A percentile compares a stretch with the other conserved stretches of the same genome.
Conservation (phyloP, 805 yeast genomes). For the Alloascoidea hylecoeti region DNA sequence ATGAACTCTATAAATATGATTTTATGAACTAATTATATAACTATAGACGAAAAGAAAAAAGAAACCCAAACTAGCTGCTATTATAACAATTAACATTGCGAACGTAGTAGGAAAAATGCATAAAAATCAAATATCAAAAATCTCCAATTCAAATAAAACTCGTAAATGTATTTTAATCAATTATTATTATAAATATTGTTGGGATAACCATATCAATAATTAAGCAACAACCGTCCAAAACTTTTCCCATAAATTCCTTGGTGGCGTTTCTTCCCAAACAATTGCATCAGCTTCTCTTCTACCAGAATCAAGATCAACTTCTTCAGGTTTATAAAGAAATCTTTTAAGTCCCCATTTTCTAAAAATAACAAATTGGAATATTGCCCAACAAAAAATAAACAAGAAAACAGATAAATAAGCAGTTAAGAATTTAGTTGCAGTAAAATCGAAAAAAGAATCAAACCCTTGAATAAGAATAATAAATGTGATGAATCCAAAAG, state of each 20-base stretch:
- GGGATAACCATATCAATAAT: neutral
- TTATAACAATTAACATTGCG: no score
- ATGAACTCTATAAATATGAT: no score
- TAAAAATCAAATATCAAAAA: no score
- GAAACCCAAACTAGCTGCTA: no score
- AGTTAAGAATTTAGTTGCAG: conserved; percentile 46
- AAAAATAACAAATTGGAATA: conserved; percentile 16
- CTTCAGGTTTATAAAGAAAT: conserved; percentile 11
- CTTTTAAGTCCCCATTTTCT: no score
- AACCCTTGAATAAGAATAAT: conserved; percentile 66
- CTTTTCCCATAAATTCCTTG: conserved; percentile 38
- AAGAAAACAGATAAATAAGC: conserved; percentile 58
- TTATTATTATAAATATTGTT: no score
- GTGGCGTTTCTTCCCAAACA: conserved; percentile 42
- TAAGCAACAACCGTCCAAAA: conserved; percentile 24
- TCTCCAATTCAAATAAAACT: no score
- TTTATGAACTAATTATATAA: no score
- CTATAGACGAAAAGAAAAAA: no score
- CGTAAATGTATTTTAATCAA: no score
- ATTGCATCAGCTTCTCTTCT: conserved; percentile 48
- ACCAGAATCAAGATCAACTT: conserved; percentile 57
- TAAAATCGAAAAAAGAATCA: conserved; percentile 40
- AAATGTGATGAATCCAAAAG: conserved; percentile 34
- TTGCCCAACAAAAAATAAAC: conserved; percentile 39
- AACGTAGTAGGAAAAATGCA: no score